These are phyloP conservation scores for Purpureocillium lavendulum DNA, from an alignment of 2,329 filamentous ascomycete species.

Conservation along the genomic window DNA sequence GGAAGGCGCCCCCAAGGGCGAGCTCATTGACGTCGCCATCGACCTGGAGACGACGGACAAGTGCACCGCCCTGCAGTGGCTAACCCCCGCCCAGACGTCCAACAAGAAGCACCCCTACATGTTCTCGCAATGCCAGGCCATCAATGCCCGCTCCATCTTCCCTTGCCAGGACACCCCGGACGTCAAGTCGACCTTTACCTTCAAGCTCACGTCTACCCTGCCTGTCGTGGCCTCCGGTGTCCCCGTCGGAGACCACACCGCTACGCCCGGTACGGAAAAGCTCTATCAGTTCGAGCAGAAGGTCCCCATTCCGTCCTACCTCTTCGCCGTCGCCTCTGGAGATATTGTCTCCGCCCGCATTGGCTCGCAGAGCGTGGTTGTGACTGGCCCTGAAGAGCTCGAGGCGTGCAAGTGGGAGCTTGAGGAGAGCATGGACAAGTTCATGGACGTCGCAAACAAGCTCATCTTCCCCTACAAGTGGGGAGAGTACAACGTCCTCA, in stretches of 20 bases:
- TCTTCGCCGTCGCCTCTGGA: slow-evolving; percentile 85
- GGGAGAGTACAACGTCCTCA: slow-evolving; percentile 91
- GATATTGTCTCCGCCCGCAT: slow-evolving; percentile 82
- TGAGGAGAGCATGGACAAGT: slow-evolving; percentile 83
- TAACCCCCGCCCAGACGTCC: slow-evolving; percentile 85
- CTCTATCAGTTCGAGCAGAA: slow-evolving; percentile 83
- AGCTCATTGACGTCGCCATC: slow-evolving; percentile 51
- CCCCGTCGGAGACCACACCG: slow-evolving; percentile 35
- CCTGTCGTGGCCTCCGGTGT: slow-evolving; percentile 91
- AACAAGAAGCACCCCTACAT: slow-evolving; percentile 96
- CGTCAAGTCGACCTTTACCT: slow-evolving; percentile 90
- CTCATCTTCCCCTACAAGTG: slow-evolving; percentile 82
- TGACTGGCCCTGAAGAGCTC: slow-evolving; percentile 81
- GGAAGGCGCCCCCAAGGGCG: slow-evolving; percentile 43
- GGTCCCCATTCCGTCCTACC: slow-evolving; percentile 87
- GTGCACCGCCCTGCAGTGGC: slow-evolving; percentile 92
- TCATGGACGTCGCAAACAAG: slow-evolving; percentile 77
- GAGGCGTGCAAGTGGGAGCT: slow-evolving; percentile 83
- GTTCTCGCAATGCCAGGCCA: slow-evolving; percentile 97
- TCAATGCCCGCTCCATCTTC: slow-evolving; percentile 87
- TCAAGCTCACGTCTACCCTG: slow-evolving; percentile 77
- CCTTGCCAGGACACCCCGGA: slow-evolving; percentile 97
- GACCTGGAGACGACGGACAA: slow-evolving; percentile 72
- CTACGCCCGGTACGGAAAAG: slow-evolving; percentile 39
- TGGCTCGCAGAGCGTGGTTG: slow-evolving; percentile 76